phyloP scores from a whole-genome alignment of 495 filamentous ascomycete species.

The Tuber microsphaerosporum region DNA sequence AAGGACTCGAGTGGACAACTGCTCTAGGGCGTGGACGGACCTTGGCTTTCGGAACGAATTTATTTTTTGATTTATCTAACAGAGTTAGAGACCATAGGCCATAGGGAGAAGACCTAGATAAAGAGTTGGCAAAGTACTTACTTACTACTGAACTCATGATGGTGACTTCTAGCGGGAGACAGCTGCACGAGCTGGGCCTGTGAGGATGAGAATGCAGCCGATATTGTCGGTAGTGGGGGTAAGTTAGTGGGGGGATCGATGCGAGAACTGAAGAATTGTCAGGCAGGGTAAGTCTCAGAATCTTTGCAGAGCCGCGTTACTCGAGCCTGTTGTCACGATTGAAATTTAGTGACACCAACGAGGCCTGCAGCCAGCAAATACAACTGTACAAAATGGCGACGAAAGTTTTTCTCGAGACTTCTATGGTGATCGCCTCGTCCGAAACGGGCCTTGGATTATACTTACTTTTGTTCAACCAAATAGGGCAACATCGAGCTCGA shows the following conservation, averaged over 20 bases:
- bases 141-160: slow-evolving; percentile 36
- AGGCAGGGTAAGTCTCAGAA: not conserved
- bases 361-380: not conserved
- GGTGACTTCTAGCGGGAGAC: not conserved
- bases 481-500: slow-evolving; percentile 78
- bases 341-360: not conserved
- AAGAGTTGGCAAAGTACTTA: slow-evolving; percentile 8
- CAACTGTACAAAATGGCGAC: slow-evolving; percentile 55
- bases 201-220: not conserved
- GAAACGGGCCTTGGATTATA: not conserved
- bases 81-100: slow-evolving; percentile 10
- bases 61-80: slow-evolving; percentile 40
- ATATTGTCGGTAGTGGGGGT: not conserved
- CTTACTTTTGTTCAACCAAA: slow-evolving; percentile 44
- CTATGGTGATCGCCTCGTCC: slow-evolving; percentile 54
- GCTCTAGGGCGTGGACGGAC: slow-evolving; percentile 18
- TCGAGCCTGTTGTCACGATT: not conserved
- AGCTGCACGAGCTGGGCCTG: not conserved
- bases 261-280: not conserved
- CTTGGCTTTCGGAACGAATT: slow-evolving; percentile 39
- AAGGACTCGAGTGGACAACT: not conserved
- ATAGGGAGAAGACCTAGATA: not conserved
- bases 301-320: not conserved
- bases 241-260: not conserved
- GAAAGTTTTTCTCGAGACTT: slow-evolving; percentile 69